A percentile compares a stretch with the other conserved stretches of the same genome.
Evolutionary conservation across 345 rosid species (phyloP).

Genomic region (Salix exigua): DNA sequence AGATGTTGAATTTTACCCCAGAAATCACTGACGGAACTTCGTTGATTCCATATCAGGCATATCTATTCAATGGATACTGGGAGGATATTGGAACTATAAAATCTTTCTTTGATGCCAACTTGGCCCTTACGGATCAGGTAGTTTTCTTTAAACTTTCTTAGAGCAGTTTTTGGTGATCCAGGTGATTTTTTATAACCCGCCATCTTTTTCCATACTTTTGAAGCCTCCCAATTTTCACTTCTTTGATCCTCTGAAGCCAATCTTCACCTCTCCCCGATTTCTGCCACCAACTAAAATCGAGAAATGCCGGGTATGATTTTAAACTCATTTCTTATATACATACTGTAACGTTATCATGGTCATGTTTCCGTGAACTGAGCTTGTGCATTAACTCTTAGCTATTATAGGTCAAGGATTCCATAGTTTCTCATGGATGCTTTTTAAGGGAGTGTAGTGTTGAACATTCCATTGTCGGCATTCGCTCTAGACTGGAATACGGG

Average conservation of each 20-base stretch:
- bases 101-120: slow-evolving; percentile 82
- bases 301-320: slow-evolving; percentile 52
- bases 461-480: slow-evolving; percentile 70
- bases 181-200: background rate
- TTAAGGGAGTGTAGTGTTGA: slow-evolving; percentile 70
- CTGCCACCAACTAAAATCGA: slow-evolving; percentile 80
- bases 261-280: slow-evolving; percentile 75
- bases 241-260: slow-evolving; percentile 71
- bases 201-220: slow-evolving; percentile 13
- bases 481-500: slow-evolving; percentile 76
- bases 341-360: background rate
- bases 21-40: background rate
- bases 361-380: background rate
- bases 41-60: slow-evolving; percentile 41
- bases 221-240: slow-evolving; percentile 80
- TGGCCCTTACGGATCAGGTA: slow-evolving; percentile 78
- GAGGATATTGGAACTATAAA: slow-evolving; percentile 87
- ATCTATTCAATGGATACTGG: slow-evolving; percentile 69
- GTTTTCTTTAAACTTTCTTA: slow-evolving; percentile 2
- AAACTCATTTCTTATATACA: slow-evolving; percentile 1
- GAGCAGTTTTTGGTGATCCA: background rate
- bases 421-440: slow-evolving; percentile 83
- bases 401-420: slow-evolving; percentile 57
- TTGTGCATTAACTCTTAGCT: slow-evolving; percentile 7
- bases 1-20: background rate